A percentile compares a stretch with the other conserved stretches of the same genome.
Conservation (phyloP, 2,329 filamentous ascomycete species). For the Zasmidium citrigriseum region DNA sequence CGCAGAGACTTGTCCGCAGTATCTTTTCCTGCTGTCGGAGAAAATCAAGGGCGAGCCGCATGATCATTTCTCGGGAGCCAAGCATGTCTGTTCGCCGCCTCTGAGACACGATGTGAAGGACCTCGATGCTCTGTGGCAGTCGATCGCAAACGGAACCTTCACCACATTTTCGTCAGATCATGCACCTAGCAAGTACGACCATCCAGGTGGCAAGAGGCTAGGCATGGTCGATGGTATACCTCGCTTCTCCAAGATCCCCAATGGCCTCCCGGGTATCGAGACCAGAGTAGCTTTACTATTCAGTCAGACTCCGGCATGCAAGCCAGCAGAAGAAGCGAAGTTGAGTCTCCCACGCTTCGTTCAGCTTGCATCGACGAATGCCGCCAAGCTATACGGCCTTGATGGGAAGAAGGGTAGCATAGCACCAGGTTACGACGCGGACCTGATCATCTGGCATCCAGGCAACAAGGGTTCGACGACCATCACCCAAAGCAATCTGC, state of each 20-base stretch:
- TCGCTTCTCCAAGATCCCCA: constrained; percentile 45
- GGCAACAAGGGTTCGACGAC: constrained; percentile 26
- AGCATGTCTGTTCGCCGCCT: constrained; percentile 39
- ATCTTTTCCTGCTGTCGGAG: constrained; percentile 37
- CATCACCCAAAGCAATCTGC: constrained; percentile 50
- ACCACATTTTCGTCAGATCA: constrained; percentile 38
- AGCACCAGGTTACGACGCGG: constrained; percentile 46
- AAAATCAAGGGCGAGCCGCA: constrained; percentile 34
- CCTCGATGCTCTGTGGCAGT: constrained; percentile 37
- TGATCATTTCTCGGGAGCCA: constrained; percentile 38
- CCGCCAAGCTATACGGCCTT: constrained; percentile 48
- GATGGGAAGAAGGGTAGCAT: constrained; percentile 43
- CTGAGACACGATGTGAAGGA: constrained; percentile 34
- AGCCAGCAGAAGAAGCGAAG: constrained; percentile 24
- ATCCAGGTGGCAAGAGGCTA: constrained; percentile 40
- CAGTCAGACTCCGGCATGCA: constrained; percentile 33
- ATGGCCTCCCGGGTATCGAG: constrained; percentile 47
- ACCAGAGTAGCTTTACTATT: constrained; percentile 45
- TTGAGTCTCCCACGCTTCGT: constrained; percentile 45
- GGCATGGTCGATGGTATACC: constrained; percentile 38
- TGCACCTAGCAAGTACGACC: constrained; percentile 42
- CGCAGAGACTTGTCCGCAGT: constrained; percentile 41
- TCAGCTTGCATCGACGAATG: constrained; percentile 45
- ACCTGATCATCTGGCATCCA: constrained; percentile 47
- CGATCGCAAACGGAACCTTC: constrained; percentile 38